A percentile compares a stretch with the other conserved stretches of the same genome.
phyloP scores from a whole-genome alignment of 306 rosid genomes.

The Prunus campanulata region DNA sequence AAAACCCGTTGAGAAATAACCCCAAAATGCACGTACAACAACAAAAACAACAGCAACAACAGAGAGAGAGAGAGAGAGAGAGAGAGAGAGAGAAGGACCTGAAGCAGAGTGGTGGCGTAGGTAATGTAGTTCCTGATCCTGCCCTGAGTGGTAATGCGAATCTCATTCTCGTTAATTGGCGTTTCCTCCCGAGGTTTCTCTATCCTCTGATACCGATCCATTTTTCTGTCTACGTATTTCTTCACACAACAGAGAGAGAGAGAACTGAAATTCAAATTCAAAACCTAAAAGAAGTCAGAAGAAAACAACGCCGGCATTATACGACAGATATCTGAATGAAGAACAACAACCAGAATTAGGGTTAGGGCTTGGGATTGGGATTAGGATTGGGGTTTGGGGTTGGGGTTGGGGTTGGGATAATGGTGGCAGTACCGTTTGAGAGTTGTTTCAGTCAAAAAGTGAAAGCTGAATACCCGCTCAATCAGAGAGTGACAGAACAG shows the following conservation, averaged over 20 bases:
- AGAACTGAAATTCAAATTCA: neutral
- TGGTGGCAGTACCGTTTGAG: neutral
- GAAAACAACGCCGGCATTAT: neutral
- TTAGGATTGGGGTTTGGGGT: neutral
- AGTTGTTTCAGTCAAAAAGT: constrained; percentile 3
- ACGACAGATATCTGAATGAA: neutral
- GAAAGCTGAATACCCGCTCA: constrained; percentile 19
- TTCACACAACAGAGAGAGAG: no score
- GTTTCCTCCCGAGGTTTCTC: constrained; percentile 27
- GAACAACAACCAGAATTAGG: neutral
- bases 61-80: no score
- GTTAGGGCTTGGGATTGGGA: constrained; percentile 9
- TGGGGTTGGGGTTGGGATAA: neutral
- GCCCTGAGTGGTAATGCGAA: neutral
- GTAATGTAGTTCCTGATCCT: constrained; percentile 36
- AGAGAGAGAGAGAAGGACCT: constrained; percentile 5
- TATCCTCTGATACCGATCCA: constrained; percentile 32
- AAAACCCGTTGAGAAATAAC: no score
- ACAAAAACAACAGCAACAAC: no score
- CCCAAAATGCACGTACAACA: no score
- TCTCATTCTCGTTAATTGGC: neutral
- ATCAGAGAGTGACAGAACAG: neutral
- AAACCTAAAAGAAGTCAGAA: neutral
- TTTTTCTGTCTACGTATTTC: neutral
- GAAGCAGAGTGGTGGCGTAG: constrained; percentile 27